Base-by-base conservation (phyloP, 192 early-diverging fungal genomes). In the Fimicolochytrium jonesii region DNA sequence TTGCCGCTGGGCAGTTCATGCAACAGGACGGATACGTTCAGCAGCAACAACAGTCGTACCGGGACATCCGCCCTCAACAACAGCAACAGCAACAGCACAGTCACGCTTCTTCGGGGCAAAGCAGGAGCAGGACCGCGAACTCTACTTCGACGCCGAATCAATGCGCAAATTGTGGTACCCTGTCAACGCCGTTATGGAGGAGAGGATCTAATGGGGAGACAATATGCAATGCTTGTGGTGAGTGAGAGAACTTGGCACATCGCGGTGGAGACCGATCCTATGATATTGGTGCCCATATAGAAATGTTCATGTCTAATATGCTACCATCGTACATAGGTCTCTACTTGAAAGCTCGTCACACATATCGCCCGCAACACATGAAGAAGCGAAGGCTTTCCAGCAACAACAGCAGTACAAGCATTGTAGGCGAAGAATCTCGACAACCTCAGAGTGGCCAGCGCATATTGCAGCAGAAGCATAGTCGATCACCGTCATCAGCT, bases 151-250 rank as follows among this genome's bases (percentile, higher is more conserved):
- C n/a, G n/a, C n/a, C n/a, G 2, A 73, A 68, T 59, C 60, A 66
- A 37, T 94, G 92, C 66, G 78, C 74, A 42, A 93, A 96, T 77
- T 97, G 94, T 71, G 53, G 66, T n/a, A 92, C 90, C 1, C 90
- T 86, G 31, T 87, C 85, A 13, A 99, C 97, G 3, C 91, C 93
- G 2, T 78, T 99, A 23, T 99, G 97, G 97, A 84, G 97, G 11
- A 78, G 94, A 33, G 87, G 93, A 67, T 86, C 87, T 17, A 81
- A 87, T 45, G 65, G 57, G 0, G 58, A 66, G 29, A 37, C 62
- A 18, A 73, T 73, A 30, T 73, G 71, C 60, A 73, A 73, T 36
- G 71, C 71, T 20, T 73, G 71, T 57, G 71, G 71, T 66, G n/a
- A 25, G 62, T n/a, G n/a, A n/a, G n/a, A n/a, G n/a, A n/a, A n/a